Percentiles rank a stretch among this genome's conserved stretches.
Evolutionary conservation across 2,329 filamentous ascomycete species (phyloP).

Genomic region (Neofusicoccum kwambonambiense): DNA sequence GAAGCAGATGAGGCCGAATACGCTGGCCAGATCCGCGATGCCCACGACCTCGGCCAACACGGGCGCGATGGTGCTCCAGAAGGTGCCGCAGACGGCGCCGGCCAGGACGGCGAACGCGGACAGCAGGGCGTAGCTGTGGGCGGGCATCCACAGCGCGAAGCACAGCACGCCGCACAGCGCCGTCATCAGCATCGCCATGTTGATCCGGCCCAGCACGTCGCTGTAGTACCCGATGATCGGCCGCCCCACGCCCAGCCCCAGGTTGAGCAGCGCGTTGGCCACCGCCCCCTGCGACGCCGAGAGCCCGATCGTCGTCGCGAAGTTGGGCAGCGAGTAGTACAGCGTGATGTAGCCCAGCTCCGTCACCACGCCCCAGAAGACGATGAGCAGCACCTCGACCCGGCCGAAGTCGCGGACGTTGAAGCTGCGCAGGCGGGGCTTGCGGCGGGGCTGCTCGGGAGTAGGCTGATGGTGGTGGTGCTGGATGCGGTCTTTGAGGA

Average conservation of each 20-base stretch:
- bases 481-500: conserved; percentile 28
- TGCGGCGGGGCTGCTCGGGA: conserved; percentile 24
- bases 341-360: conserved; percentile 46
- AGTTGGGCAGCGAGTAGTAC: conserved; percentile 44
- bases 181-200: conserved; percentile 43
- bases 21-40: conserved; percentile 24
- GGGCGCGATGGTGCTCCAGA: conserved; percentile 40
- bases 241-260: conserved; percentile 49
- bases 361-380: conserved; percentile 41
- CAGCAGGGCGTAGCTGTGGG: conserved; percentile 41
- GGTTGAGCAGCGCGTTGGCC: conserved; percentile 44
- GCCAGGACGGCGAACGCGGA: conserved; percentile 45
- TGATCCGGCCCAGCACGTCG: conserved; percentile 46
- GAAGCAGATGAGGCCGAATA: conserved; percentile 28
- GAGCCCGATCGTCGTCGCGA: conserved; percentile 42
- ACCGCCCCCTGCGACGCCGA: conserved; percentile 36
- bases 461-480: neutral
- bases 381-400: conserved; percentile 33
- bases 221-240: conserved; percentile 48
- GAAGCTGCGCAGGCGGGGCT: conserved; percentile 22
- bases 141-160: conserved; percentile 50
- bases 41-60: conserved; percentile 28
- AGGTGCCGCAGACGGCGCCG: conserved; percentile 48
- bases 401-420: conserved; percentile 33
- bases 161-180: conserved; percentile 29